Evolutionary conservation across 371 early-diverging fungal genomes (phyloP), one percentile per base, ranked within the genome.

Genomic region (Umbelopsis sp.): DNA sequence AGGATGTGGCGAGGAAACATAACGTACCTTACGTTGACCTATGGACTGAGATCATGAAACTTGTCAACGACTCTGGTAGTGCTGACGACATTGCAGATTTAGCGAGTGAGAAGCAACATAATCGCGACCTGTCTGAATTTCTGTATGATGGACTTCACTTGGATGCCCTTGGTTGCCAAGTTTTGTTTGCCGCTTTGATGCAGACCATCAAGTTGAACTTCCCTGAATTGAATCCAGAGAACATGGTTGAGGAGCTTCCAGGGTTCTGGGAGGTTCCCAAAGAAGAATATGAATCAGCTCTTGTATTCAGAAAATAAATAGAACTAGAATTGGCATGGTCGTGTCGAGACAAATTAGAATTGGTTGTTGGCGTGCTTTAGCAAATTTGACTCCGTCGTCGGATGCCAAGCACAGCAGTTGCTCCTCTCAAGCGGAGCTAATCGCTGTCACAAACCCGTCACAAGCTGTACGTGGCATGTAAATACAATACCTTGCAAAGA

Each of bases 81-180:
- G 20, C 16, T 20, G 48, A 48, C 3, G 20, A 48, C 1, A 8
- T 16, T 5, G 12, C 41, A 10, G 41, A 41, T 1, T 18, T 48
- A 6, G 18, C n/a, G 5, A 18, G 20, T 18, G 48, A 20, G 7
- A 48, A 48, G 48, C 1, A 2, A 16, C 16, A 16, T 20, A 22
- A 65, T 1, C 51, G 65, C 7, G 69, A 69, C 35, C 64, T 83
- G 4, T 70, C 64, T 3, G 79, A 84, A 3, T 84, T 79, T 70
- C 68, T 89, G 25, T 53, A 51, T 22, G 93, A 93, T 72, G 93
- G 93, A 0, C 65, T 93, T 12, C 93, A 93, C 70, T 73, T 93
- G 14, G 78, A 72, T 32, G 65, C 72, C 2, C 74, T 77, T 29
- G 93, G 91, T 10, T 88, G 91, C 67, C 63, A 81, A 76, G 73